Percentiles rank a stretch among this genome's conserved stretches.
Evolutionary conservation across 1,139 yeast species (phyloP).

Genomic region (Saccharomyces hybrid): DNA sequence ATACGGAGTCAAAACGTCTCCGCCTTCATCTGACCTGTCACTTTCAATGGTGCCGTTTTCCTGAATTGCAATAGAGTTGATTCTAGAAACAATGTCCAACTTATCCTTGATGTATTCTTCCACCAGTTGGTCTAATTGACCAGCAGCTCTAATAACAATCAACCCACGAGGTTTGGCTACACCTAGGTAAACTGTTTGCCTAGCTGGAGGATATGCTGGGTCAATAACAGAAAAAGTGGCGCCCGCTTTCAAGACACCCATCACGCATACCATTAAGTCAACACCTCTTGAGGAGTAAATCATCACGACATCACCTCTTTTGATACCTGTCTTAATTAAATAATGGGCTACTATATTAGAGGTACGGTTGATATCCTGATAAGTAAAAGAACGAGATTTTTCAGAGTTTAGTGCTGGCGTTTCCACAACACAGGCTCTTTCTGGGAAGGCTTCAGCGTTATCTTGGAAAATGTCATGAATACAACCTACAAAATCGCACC

Average conservation of each 20-base stretch:
- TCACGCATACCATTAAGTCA: conserved; percentile 89
- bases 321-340: conserved; percentile 70
- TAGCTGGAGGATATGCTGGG: conserved; percentile 97
- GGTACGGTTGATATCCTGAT: conserved; percentile 81
- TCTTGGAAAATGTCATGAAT: conserved; percentile 89
- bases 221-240: conserved; percentile 97
- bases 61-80: conserved; percentile 68
- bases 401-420: conserved; percentile 58
- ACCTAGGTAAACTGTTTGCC: conserved; percentile 85
- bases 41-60: conserved; percentile 75
- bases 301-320: conserved; percentile 92
- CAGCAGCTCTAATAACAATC: conserved; percentile 86
- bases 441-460: conserved; percentile 78
- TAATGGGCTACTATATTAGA: conserved; percentile 93
- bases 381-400: conserved; percentile 66
- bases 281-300: conserved; percentile 97
- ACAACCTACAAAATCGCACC: conserved; percentile 89
- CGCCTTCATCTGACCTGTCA: conserved; percentile 33
- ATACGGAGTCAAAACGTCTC: conserved; percentile 48
- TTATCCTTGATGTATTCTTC: conserved; percentile 67
- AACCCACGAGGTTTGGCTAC: conserved; percentile 92
- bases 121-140: conserved; percentile 67
- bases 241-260: conserved; percentile 97
- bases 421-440: conserved; percentile 84
- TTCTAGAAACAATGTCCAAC: conserved; percentile 59